A percentile compares a stretch with the other conserved stretches of the same genome.
phyloP scores from a whole-genome alignment of 768 basidiomycete species.

The Rickenella mellea region DNA sequence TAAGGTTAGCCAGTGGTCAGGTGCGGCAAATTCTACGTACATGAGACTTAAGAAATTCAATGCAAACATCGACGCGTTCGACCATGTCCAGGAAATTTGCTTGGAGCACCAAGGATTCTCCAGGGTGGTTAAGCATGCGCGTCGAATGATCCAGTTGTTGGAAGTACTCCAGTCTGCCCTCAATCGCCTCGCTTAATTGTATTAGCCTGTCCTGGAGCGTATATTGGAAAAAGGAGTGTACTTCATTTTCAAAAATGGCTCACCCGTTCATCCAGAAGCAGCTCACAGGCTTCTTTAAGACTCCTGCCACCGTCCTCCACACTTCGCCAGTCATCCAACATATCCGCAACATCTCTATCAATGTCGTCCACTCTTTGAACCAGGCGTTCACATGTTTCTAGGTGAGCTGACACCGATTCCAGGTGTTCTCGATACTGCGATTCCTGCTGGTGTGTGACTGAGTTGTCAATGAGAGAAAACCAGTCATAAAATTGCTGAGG shows the following conservation, averaged over 20 bases:
- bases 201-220: constrained; percentile 59
- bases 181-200: constrained; percentile 76
- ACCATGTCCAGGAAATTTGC: constrained; percentile 95
- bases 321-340: constrained; percentile 76
- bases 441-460: constrained; percentile 90
- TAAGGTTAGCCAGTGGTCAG: background rate
- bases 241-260: no score
- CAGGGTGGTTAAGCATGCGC: constrained; percentile 88
- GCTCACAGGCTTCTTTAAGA: constrained; percentile 85
- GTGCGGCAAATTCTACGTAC: constrained; percentile 39
- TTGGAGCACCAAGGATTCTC: constrained; percentile 83
- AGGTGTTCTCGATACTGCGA: constrained; percentile 85
- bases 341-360: constrained; percentile 63
- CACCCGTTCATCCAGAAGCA: constrained; percentile 82
- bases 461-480: constrained; percentile 82
- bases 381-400: constrained; percentile 69
- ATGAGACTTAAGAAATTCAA: constrained; percentile 80
- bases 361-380: constrained; percentile 65
- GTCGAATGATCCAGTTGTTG: constrained; percentile 90
- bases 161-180: constrained; percentile 80
- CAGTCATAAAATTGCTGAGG: constrained; percentile 97
- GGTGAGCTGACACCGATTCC: constrained; percentile 62
- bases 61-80: constrained; percentile 88
- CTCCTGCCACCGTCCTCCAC: constrained; percentile 92
- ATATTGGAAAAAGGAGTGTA: background rate